Percentiles rank a stretch among this genome's conserved stretches.
phyloP scores from a whole-genome alignment of 139 green algal species.

The Micractinium sp. region DNA sequence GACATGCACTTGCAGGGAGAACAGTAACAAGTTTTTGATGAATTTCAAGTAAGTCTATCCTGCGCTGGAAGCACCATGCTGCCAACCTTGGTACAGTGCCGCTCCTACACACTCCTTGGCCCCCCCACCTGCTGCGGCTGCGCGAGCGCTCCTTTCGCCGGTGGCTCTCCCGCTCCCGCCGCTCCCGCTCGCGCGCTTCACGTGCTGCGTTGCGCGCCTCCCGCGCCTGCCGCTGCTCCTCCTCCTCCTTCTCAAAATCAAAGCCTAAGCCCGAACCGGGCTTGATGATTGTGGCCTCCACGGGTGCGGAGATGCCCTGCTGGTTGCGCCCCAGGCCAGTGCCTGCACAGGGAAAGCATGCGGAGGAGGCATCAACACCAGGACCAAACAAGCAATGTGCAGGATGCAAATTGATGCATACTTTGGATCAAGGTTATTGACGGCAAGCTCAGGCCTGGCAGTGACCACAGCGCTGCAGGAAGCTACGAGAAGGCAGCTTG shows the following conservation, averaged over 20 bases:
- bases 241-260: background rate
- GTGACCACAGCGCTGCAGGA: too few species aligned
- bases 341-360: slow-evolving; percentile 19
- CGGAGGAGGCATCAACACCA: too few species aligned
- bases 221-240: background rate
- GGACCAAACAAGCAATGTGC: too few species aligned
- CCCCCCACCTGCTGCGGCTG: slow-evolving; percentile 19
- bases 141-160: background rate
- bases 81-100: background rate
- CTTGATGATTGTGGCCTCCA: slow-evolving; percentile 40
- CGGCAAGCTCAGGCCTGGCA: too few species aligned
- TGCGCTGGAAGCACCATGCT: too few species aligned
- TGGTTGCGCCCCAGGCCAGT: slow-evolving; percentile 62
- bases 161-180: background rate
- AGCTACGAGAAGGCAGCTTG: too few species aligned
- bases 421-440: too few species aligned
- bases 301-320: slow-evolving; percentile 61
- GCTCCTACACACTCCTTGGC: background rate
- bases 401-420: too few species aligned
- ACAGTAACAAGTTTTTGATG: too few species aligned
- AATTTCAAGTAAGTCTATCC: too few species aligned
- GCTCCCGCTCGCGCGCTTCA: background rate
- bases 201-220: background rate
- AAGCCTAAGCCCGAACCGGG: slow-evolving; percentile 59
- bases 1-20: background rate